Evolutionary conservation across 305 asterid species (phyloP).

Genomic region (Fraxinus dipetala): DNA sequence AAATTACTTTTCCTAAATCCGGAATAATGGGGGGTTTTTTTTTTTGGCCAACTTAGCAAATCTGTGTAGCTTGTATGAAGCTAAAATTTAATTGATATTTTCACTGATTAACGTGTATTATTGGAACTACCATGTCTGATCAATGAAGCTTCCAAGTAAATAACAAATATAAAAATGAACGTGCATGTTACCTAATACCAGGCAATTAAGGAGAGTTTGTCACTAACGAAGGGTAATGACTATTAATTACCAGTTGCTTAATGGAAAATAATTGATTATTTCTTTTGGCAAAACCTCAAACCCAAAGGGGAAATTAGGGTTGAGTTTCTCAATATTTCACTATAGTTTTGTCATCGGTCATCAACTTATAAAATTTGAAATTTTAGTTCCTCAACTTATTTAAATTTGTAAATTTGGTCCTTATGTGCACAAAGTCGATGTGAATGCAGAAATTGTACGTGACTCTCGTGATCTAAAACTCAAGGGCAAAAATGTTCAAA

Average conservation of each 20-base stretch:
- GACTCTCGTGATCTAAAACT: background rate
- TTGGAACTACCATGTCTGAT: background rate
- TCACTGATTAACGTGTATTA: background rate
- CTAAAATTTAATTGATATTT: background rate
- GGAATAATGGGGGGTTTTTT: background rate
- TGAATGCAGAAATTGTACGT: background rate
- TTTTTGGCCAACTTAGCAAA: slow-evolving; percentile 16
- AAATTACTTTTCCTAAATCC: background rate
- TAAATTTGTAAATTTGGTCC: background rate
- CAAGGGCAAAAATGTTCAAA: background rate
- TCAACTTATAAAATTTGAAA: background rate
- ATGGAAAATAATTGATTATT: background rate
- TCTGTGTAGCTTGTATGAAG: slow-evolving; percentile 3
- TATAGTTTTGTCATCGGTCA: background rate
- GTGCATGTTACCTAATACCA: background rate
- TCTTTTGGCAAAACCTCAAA: background rate
- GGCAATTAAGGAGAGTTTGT: background rate
- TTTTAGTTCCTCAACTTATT: background rate
- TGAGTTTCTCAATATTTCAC: background rate
- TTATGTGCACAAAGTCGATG: background rate
- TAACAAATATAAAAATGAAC: background rate
- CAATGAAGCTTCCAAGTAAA: background rate
- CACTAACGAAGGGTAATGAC: background rate
- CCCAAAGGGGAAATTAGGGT: background rate
- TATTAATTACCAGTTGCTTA: background rate